Conservation (phyloP, 2,329 filamentous ascomycete genomes). For the Pestalotiopsis sp. region DNA sequence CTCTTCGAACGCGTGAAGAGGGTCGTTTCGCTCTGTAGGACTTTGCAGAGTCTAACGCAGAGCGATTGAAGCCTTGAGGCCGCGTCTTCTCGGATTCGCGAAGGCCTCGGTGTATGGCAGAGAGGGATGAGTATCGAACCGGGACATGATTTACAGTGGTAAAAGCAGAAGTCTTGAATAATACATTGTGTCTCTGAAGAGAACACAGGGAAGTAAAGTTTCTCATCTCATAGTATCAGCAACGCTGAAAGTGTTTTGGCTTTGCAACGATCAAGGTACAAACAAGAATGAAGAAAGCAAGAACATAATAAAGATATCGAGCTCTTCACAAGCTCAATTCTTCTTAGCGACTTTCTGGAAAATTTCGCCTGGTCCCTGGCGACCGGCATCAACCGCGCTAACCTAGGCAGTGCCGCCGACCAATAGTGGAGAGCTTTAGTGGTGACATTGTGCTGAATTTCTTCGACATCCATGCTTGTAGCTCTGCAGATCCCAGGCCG, state of each 20-base stretch:
- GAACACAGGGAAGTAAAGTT: constrained; percentile 27
- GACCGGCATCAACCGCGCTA: not conserved
- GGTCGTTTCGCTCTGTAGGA: constrained; percentile 28
- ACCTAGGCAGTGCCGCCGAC: not conserved
- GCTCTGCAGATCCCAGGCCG: not conserved
- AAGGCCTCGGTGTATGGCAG: constrained; percentile 70
- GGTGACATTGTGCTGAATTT: not conserved
- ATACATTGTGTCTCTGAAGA: constrained; percentile 27
- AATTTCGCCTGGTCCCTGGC: constrained; percentile 1
- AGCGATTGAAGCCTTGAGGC: constrained; percentile 30
- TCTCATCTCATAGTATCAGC: constrained; percentile 30
- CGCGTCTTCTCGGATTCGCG: constrained; percentile 42
- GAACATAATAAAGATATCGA: not conserved
- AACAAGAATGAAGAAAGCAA: constrained; percentile 4
- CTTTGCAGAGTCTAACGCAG: constrained; percentile 29
- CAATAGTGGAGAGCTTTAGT: not conserved
- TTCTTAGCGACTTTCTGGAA: not conserved
- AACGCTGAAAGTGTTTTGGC: not conserved
- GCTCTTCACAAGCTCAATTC: not conserved
- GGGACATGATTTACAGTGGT: constrained; percentile 16
- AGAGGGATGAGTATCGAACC: constrained; percentile 58
- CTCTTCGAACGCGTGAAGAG: constrained; percentile 18
- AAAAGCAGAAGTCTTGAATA: constrained; percentile 17
- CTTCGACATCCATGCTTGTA: not conserved
- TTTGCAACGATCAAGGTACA: not conserved